phyloP scores from a whole-genome alignment of 2,329 filamentous ascomycete species.

The Leptographium radiaticola region DNA sequence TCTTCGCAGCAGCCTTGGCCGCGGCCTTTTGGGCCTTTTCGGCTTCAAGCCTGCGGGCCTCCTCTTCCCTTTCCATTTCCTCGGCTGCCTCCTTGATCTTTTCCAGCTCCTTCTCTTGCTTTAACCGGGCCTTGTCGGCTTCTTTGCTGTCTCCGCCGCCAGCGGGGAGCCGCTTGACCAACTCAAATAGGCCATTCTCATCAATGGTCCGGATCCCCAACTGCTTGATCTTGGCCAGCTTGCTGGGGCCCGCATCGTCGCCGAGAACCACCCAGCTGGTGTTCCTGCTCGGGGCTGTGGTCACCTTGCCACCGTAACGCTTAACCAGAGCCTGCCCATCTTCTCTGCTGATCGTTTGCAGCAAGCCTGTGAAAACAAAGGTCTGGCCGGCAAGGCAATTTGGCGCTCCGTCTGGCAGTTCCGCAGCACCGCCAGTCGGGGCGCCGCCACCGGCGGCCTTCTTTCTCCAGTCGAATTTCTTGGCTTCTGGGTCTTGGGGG shows the following conservation, averaged over 20 bases:
- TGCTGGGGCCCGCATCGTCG: slow-evolving; percentile 82
- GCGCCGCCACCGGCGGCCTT: slow-evolving; percentile 43
- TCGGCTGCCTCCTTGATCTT: slow-evolving; percentile 69
- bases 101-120: slow-evolving; percentile 71
- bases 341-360: slow-evolving; percentile 68
- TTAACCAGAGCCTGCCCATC: slow-evolving; percentile 82
- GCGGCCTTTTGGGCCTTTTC: slow-evolving; percentile 41
- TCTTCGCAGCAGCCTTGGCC: slow-evolving; percentile 22
- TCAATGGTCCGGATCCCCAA: slow-evolving; percentile 82
- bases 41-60: slow-evolving; percentile 36
- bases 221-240: slow-evolving; percentile 72
- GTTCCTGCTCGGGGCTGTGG: slow-evolving; percentile 72
- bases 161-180: slow-evolving; percentile 69
- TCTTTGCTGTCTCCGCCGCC: slow-evolving; percentile 81
- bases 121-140: slow-evolving; percentile 72
- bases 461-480: slow-evolving; percentile 77
- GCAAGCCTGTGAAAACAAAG: slow-evolving; percentile 90
- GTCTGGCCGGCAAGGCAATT: slow-evolving; percentile 82
- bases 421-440: slow-evolving; percentile 46
- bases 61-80: slow-evolving; percentile 78
- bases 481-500: slow-evolving; percentile 50
- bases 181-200: slow-evolving; percentile 78
- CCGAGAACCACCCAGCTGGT: slow-evolving; percentile 91
- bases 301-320: slow-evolving; percentile 86
- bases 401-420: slow-evolving; percentile 70